Evolutionary conservation across 2,329 filamentous ascomycete species (phyloP), one percentile per base, ranked within the genome.

Genomic region (Aspergillus sp.): DNA sequence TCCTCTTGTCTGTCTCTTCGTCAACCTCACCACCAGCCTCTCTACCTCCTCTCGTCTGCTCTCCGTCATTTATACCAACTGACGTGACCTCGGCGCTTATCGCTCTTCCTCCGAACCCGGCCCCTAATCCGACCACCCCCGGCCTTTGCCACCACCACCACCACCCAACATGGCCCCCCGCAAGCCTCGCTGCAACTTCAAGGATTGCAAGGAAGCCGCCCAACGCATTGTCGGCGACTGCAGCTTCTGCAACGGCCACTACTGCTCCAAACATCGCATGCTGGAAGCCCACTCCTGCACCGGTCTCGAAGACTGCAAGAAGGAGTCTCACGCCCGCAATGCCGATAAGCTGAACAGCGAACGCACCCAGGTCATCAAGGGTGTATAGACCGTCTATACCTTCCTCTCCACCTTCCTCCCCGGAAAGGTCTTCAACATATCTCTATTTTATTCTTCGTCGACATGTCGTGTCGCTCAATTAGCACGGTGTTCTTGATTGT

Each of bases 201-300:
- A 93, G 75, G 86, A 91, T 63, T 97, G 94, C 84, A 90, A 85
- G 70, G 86, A 90, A 64, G 82, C 83, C 26, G 92, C 91, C 14
- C 92, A 96, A 74, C 87, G 90, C 60, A 96, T 99, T 66, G 89
- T 96, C 54, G 94, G 94, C 50, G 93, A 97, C 78, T 99, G 94
- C 76, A 87, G 86, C 56, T 97, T 97, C 80, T 99, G 94, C 79
- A 81, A 87, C 51, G 91, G 92, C 43, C 89, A 95, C 71, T 97
- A 90, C 79, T 99, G 94, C 76, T 90, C 90, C 64, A 95, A 91
- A 78, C 94, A 99, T 76, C 83, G 94, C 51, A 82, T 97, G 76
- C 76, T 97, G 59, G 94, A 99, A 75, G 89, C 93, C 64, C 94
- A 99, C 77, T 90, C 90, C 76, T 99, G 94, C 78, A 85, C 83